These are phyloP conservation scores for Gentiana straminea DNA, from an alignment of 257 asterid genomes.

Conservation along the genomic window DNA sequence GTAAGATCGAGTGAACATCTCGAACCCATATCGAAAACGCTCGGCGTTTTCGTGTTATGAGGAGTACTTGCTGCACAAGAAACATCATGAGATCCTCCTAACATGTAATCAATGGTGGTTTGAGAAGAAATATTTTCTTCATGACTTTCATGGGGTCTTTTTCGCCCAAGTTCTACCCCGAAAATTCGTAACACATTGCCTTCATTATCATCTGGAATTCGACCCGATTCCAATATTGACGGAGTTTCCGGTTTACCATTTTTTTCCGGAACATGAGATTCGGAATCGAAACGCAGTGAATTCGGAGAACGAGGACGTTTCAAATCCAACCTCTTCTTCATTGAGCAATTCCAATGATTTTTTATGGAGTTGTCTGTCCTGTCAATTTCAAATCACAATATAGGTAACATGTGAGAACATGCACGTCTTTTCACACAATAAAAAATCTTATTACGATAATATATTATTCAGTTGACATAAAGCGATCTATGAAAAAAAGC, in stretches of 20 bases:
- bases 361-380: slow-evolving; percentile 81
- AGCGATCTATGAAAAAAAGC: background rate
- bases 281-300: too few relatives aligned
- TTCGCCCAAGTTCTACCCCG: slow-evolving; percentile 13
- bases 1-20: slow-evolving; percentile 27
- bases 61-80: slow-evolving; percentile 10
- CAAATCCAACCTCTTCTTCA: slow-evolving; percentile 44
- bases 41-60: slow-evolving; percentile 26
- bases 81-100: background rate
- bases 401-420: too few relatives aligned
- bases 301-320: slow-evolving; percentile 28
- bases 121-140: too few relatives aligned
- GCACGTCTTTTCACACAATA: too few relatives aligned
- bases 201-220: too few relatives aligned
- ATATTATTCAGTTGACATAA: background rate
- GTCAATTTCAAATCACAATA: slow-evolving; percentile 7
- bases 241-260: too few relatives aligned
- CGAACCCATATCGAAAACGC: slow-evolving; percentile 15
- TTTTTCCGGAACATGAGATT: too few relatives aligned
- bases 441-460: background rate
- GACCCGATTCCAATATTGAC: too few relatives aligned
- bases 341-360: slow-evolving; percentile 71
- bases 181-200: slow-evolving; percentile 5
- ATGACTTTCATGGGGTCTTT: background rate
- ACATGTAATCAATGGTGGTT: too few relatives aligned